Base-by-base conservation (phyloP, 2,329 filamentous ascomycete species). In the Colletotrichum endophyticum region DNA sequence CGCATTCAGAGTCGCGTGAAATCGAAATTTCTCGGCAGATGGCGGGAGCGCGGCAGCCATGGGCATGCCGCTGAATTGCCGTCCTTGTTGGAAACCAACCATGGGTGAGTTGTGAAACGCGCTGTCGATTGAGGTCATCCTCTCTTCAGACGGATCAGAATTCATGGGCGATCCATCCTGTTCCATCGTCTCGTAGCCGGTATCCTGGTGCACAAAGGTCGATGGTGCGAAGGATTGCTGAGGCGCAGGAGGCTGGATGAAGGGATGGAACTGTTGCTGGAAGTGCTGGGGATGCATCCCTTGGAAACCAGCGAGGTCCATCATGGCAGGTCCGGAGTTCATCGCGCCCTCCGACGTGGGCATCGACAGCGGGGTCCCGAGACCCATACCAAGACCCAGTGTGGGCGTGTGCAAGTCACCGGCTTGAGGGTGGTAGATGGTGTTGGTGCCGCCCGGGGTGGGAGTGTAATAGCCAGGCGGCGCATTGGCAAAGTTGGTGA, bases 391-490 rank as follows among this genome's bases (percentile, higher is more conserved):
- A 78, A 96, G 88, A 56, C 91, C 91, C 81, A 96, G 88, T 36
- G 91, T 93, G 6, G 96, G 95, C 3, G 96, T 98, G 84, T 98
- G 95, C 72, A 98, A 89, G 84, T 98, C 96, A 67, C 95, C 95
- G 49, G 95, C 94, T 84, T 96, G 95, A 68, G 91, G 92, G 83
- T 98, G 95, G 82, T 96, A 98, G 79, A 96, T 86, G 22, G 94
- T 94, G 82, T 94, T 95, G 78, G 93, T 94, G 62, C 94, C 94
- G 78, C 94, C 95, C 3, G 95, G 94, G 2, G 95, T 98, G 3
- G 96, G 95, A 9, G 95, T 96, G 85, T 98, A 98, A 85, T 97
- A 97, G 16, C 94, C 95, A 19, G 94, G 91, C 62, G 94, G 91
- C 78, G 96, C 94, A 84, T 95, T 95, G 78, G 94, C 92, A 82